Evolutionary conservation across 2,329 filamentous ascomycete species (phyloP).

Genomic region (Hymenoscyphus salicellus): DNA sequence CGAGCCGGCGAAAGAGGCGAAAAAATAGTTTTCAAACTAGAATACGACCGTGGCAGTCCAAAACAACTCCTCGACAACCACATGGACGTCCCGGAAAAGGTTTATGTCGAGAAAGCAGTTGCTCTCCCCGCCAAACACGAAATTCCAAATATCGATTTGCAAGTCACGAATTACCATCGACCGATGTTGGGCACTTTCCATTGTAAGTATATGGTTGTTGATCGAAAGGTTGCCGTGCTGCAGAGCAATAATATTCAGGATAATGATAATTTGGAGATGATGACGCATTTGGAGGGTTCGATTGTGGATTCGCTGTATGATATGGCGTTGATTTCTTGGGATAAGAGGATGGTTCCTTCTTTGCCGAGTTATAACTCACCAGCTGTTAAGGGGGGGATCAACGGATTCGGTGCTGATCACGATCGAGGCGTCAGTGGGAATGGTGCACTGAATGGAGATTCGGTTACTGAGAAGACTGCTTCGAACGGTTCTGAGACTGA

Average conservation of each 20-base stretch:
- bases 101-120: conserved; percentile 57
- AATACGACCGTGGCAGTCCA: conserved; percentile 69
- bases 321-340: conserved; percentile 70
- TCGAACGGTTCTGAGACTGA: not conserved
- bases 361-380: conserved; percentile 54
- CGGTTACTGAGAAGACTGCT: conserved; percentile 14
- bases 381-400: conserved; percentile 42
- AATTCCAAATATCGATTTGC: conserved; percentile 67
- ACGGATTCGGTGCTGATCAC: conserved; percentile 23
- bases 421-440: conserved; percentile 32
- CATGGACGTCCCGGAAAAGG: conserved; percentile 54
- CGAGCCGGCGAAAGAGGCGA: conserved; percentile 57
- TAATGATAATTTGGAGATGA: conserved; percentile 80
- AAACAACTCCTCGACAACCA: conserved; percentile 66
- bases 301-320: conserved; percentile 77
- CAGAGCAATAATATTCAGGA: conserved; percentile 79
- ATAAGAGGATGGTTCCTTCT: conserved; percentile 57
- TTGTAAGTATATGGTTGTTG: conserved; percentile 74
- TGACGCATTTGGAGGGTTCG: conserved; percentile 70
- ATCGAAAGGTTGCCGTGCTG: conserved; percentile 65
- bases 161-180: conserved; percentile 71
- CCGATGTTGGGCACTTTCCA: conserved; percentile 73
- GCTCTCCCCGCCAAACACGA: conserved; percentile 60
- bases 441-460: conserved; percentile 35
- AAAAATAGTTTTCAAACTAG: conserved; percentile 66